Base-by-base conservation (phyloP, 1,139 yeast genomes). In the Zygoascus sp. region DNA sequence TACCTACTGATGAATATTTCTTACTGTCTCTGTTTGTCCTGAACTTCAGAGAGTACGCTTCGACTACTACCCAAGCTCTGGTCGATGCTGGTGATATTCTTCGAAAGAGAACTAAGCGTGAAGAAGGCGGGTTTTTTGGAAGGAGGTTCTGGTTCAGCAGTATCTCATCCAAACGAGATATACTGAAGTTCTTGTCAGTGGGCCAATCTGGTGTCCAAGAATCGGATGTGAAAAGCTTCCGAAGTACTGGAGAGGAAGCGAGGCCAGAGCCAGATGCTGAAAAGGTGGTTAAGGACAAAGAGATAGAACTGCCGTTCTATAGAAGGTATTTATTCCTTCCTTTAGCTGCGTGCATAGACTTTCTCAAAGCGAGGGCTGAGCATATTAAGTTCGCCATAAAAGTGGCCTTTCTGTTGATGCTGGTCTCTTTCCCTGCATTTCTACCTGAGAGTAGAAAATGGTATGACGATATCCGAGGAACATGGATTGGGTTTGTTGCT, bases 401-500 rank as follows among this genome's bases (percentile, higher is more conserved):
- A 50, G 69, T 72, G 7, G 65, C 72, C 0, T 58, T 73, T 28
- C 72, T 75, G 0, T 54, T 75, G 32, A 71, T 74, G 67, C 53
- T 73, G 1, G 68, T 74, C 0, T 69, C 77, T 0, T 74, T 74
- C 50, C 79, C 79, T 0, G 75, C 73, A 68, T 75, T 72, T 53
- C 61, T 70, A 13, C 74, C 76, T 0, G 65, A 66, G 36, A 56
- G 71, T 42, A 63, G 78, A 44, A 57, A 61, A 11, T 75, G 79
- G 79, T 75, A 73, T 50, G 60, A 60, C 8, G 64, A 68, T 27
- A 64, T 70, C 27, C 65, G 74, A 49, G 80, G 79, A 39, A 62
- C 74, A 1, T 75, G 80, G 80, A 69, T 74, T 9, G 79, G 79
- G 21, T 75, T 75, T 61, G 76, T 74, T 6, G 75, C 77, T 47